phyloP scores from a whole-genome alignment of 768 basidiomycete species.

The Lactarius pseudohatsudake region DNA sequence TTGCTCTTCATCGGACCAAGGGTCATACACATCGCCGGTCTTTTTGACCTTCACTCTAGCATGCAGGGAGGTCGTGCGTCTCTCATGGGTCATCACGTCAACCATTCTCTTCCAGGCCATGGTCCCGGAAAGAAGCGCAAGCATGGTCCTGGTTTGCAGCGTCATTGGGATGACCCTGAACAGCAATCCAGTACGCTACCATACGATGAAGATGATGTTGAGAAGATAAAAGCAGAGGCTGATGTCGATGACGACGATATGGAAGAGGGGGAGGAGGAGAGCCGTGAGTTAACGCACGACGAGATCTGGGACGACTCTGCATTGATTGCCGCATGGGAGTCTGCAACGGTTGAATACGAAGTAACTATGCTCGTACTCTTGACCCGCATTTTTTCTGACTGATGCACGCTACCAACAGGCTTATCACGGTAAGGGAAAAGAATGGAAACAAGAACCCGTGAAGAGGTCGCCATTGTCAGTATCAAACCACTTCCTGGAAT shows the following conservation, averaged over 20 bases:
- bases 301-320: conserved; percentile 89
- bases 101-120: conserved; percentile 23
- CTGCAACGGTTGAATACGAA: conserved; percentile 80
- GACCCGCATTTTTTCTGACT: conserved; percentile 7
- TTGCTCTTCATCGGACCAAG: not conserved
- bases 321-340: conserved; percentile 80
- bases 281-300: conserved; percentile 62
- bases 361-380: conserved; percentile 36
- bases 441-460: conserved; percentile 69
- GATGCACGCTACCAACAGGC: conserved; percentile 39
- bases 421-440: conserved; percentile 64
- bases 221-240: not conserved
- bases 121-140: conserved; percentile 29
- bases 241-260: conserved; percentile 29
- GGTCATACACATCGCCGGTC: not conserved
- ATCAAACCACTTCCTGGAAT: conserved; percentile 15
- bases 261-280: conserved; percentile 48
- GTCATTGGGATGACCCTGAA: conserved; percentile 49
- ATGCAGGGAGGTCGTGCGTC: conserved; percentile 24
- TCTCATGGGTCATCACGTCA: conserved; percentile 16
- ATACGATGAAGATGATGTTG: conserved; percentile 36
- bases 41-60: conserved; percentile 12
- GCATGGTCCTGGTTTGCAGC: conserved; percentile 23
- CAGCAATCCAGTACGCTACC: conserved; percentile 32
- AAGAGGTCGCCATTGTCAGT: conserved; percentile 75